Percentiles rank a stretch among this genome's conserved stretches.
phyloP scores from a whole-genome alignment of 768 basidiomycete species.

The Phanerodontia chrysosporium region DNA sequence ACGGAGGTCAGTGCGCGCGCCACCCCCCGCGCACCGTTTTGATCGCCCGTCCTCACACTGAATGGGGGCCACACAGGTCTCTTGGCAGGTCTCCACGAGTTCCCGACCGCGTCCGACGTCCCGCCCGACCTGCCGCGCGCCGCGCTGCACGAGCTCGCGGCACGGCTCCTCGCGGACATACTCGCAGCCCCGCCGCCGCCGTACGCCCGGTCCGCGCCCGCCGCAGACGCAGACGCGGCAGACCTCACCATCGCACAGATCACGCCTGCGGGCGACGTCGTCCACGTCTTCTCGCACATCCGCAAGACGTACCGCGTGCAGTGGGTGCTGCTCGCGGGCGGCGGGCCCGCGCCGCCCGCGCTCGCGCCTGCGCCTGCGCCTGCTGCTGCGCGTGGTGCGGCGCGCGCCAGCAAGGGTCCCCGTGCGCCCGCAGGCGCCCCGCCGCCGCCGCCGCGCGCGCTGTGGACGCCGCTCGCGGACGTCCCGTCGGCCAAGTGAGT shows the following conservation, averaged over 20 bases:
- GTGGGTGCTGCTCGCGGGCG: conserved; percentile 66
- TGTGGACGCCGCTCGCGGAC: conserved; percentile 53
- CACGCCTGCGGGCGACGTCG: conserved; percentile 55
- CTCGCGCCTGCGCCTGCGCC: conserved; percentile 3
- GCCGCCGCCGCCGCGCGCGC: conserved; percentile 23
- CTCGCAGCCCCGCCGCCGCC: conserved; percentile 29
- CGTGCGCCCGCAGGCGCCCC: neutral
- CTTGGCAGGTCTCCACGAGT: conserved; percentile 86
- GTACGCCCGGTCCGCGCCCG: neutral
- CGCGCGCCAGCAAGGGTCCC: too few species aligned
- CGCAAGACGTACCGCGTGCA: conserved; percentile 78
- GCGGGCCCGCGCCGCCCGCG: conserved; percentile 40
- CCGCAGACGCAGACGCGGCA: neutral
- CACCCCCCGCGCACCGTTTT: too few species aligned
- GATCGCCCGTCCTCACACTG: neutral
- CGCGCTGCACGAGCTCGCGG: conserved; percentile 29
- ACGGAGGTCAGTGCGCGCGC: conserved; percentile 68
- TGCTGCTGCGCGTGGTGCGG: neutral
- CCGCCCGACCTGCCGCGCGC: conserved; percentile 36
- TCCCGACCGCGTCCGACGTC: conserved; percentile 64
- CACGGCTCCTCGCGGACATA: conserved; percentile 35
- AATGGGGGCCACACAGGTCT: conserved; percentile 52
- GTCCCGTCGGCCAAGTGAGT: conserved; percentile 63
- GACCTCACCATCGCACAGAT: conserved; percentile 38
- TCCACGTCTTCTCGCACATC: conserved; percentile 89